Evolutionary conservation across 2,329 filamentous ascomycete genomes (phyloP).

Genomic region (Cryphonectria naterciae): DNA sequence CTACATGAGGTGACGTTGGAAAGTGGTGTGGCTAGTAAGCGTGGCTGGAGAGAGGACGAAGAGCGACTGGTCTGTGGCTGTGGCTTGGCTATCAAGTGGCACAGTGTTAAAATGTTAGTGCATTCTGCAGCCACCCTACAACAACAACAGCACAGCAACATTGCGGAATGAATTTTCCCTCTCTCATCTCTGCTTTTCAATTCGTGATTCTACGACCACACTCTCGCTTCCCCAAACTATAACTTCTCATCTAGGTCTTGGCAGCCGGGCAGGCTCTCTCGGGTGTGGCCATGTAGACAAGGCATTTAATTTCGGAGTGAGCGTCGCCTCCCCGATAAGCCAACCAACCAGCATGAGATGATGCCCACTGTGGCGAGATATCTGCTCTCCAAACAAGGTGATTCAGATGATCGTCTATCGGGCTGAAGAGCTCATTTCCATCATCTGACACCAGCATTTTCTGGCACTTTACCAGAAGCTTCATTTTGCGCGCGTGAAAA

Average conservation of each 20-base stretch:
- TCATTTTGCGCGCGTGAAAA: neutral
- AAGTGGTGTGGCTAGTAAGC: neutral
- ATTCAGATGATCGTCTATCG: neutral
- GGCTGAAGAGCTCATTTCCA: neutral
- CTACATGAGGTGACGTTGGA: conserved; percentile 5
- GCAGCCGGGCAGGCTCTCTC: neutral
- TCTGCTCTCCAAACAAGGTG: neutral
- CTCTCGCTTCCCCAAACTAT: neutral
- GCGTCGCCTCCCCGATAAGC: neutral
- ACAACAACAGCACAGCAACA: neutral
- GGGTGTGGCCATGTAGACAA: neutral
- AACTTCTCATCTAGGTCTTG: neutral
- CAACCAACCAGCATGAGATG: neutral
- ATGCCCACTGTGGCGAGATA: conserved; percentile 2
- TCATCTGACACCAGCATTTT: neutral
- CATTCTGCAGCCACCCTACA: neutral
- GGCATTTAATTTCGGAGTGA: neutral
- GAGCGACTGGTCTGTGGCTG: neutral
- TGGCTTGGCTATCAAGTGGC: neutral
- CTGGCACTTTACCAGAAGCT: neutral
- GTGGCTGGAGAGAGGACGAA: neutral
- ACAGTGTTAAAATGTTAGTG: neutral
- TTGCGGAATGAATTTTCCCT: no score
- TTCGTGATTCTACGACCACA: neutral
- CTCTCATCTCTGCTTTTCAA: neutral